These are phyloP conservation scores for Diaporthe batatas DNA, from an alignment of 2,329 filamentous ascomycete genomes.

Conservation along the genomic window DNA sequence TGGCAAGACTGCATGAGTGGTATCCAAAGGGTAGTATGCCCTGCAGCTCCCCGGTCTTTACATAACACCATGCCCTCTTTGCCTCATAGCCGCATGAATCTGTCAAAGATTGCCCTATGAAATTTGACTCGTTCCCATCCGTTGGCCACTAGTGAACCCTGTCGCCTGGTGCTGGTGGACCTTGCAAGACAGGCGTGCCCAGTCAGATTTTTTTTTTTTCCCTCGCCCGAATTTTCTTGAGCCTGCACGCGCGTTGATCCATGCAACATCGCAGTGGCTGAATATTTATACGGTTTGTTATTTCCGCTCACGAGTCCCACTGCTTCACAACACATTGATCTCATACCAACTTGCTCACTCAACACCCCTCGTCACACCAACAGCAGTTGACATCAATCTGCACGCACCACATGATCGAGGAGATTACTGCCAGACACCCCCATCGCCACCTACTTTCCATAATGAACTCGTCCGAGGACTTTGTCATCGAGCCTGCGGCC, in stretches of 20 bases:
- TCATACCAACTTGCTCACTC: neutral
- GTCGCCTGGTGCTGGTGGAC: slow-evolving; percentile 26
- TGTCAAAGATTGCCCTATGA: slow-evolving; percentile 16
- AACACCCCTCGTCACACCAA: neutral
- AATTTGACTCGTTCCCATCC: slow-evolving; percentile 34
- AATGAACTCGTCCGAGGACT: slow-evolving; percentile 44
- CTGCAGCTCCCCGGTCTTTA: slow-evolving; percentile 22
- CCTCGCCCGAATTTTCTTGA: slow-evolving; percentile 21
- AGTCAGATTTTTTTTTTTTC: slow-evolving; percentile 38
- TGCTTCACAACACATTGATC: neutral
- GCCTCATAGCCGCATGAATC: slow-evolving; percentile 24
- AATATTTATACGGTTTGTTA: slow-evolving; percentile 34
- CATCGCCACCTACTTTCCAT: slow-evolving; percentile 58
- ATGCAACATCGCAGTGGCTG: slow-evolving; percentile 31
- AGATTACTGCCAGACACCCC: slow-evolving; percentile 50
- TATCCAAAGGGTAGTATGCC: neutral
- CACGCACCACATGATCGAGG: slow-evolving; percentile 15
- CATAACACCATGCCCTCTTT: slow-evolving; percentile 2
- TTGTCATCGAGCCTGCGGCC: slow-evolving; percentile 49
- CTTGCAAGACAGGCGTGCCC: slow-evolving; percentile 21
- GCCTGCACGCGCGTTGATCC: slow-evolving; percentile 24
- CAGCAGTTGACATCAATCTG: neutral
- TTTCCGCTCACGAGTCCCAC: neutral
- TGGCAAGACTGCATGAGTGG: neutral
- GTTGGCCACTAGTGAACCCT: slow-evolving; percentile 30